Base-by-base conservation (phyloP, 129 eudicot species). In the Saussurea involucrata region DNA sequence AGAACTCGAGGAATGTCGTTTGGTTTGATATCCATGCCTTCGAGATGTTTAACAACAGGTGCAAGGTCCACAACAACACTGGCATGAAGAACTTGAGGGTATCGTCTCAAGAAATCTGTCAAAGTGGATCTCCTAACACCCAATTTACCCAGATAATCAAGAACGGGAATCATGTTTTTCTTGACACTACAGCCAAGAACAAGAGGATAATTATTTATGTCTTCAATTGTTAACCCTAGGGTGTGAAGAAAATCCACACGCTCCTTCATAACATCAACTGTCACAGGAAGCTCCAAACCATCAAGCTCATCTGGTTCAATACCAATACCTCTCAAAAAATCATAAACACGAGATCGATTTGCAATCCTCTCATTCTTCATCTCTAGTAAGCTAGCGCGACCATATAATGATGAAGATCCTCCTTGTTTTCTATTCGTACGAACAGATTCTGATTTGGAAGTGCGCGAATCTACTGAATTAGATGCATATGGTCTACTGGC, bases 101-200 rank as follows among this genome's bases (percentile, higher is more conserved):
- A 95, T 6, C 96, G 81, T 53, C 87, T 82, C 78, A 95, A 82
- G 73, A 95, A 95, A 3, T 89, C 92, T 0, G 96, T 92, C 40
- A 92, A 71, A 15, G 87, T 88, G 4, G 97, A 86, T 68, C 88
- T 79, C 24, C 87, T 76, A 34, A 92, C 91, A 15, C 97, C 97
- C 79, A 92, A 44, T 68, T 83, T 92, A 18, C 97, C 99, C 32
- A 95, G 86, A 82, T 88, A 95, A 85, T 92, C 99, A 15, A 95
- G 96, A 32, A 95, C 99, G 0, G 97, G 99, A 42, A 95, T 83
- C 99, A 95, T 88, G 86, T 95, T 95, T 83, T 95, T 95, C 90
- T 92, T 95, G 63, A 95, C 99, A 72, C 99, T 95, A 80, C 99
- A 95, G 13, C 99, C 97, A 37, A 95, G 99, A 79, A 95, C 97